These are phyloP conservation scores for Solanum hybrid DNA, from an alignment of 305 asterid genomes.

Conservation along the genomic window DNA sequence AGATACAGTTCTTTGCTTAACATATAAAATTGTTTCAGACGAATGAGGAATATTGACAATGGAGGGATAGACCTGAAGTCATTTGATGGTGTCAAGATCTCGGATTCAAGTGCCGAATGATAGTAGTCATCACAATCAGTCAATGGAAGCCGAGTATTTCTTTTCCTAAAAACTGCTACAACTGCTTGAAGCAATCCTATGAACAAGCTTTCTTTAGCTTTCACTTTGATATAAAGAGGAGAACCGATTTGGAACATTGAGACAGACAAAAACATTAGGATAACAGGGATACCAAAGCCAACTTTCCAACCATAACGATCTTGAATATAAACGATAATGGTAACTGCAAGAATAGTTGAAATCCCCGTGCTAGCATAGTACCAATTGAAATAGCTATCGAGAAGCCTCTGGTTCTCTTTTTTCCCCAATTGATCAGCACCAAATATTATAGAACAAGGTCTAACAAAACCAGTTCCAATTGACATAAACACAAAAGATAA, in stretches of 20 bases:
- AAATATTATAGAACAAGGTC: slow-evolving; percentile 50
- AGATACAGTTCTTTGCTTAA: background rate
- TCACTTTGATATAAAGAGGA: slow-evolving; percentile 32
- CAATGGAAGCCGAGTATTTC: background rate
- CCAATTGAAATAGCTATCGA: slow-evolving; percentile 27
- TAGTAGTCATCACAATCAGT: background rate
- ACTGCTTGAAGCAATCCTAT: slow-evolving; percentile 35
- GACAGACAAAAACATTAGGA: background rate
- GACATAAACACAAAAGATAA: slow-evolving; percentile 5
- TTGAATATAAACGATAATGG: slow-evolving; percentile 15
- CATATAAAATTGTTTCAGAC: background rate
- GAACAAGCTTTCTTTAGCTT: slow-evolving; percentile 30
- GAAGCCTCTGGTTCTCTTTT: background rate
- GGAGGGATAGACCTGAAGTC: background rate
- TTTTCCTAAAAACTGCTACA: background rate
- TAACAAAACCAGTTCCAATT: background rate
- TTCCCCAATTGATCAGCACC: slow-evolving; percentile 41
- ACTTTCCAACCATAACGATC: slow-evolving; percentile 38
- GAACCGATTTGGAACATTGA: slow-evolving; percentile 22
- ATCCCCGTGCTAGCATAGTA: background rate
- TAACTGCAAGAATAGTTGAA: background rate
- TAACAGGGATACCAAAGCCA: background rate
- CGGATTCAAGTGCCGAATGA: background rate
- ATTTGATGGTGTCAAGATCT: background rate
- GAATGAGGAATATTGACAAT: background rate